Evolutionary conservation across 164 flowering plant genomes (phyloP), one percentile per base, ranked within the genome.

Genomic region (Dillenia turbinata): DNA sequence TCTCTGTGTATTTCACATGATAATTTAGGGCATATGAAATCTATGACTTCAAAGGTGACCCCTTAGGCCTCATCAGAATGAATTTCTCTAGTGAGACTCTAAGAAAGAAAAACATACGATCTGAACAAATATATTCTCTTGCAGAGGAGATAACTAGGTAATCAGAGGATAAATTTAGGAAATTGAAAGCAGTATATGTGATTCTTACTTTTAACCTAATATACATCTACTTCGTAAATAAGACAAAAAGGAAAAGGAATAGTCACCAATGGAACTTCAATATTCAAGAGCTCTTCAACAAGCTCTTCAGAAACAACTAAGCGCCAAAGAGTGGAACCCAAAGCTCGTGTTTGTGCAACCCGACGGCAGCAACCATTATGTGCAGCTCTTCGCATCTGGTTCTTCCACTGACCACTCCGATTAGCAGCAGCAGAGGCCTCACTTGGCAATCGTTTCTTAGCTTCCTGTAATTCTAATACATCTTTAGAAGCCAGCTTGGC

Each of bases 281-380:
- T 81, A 48, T 63, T 74, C 60, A 71, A 47, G 57, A 92, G 84
- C 9, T 80, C 79, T 69, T 86, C 81, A 68, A 74, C 57, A 62
- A 95, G 96, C 52, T 78, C 80, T 73, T 95, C 96, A 66, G 96
- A 84, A 63, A 81, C 55, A 47, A 95, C 78, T 66, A 95, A 74
- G 69, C 90, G 89, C 96, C 96, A 95, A 12, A 95, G 77, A 64
- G 77, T 84, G 72, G 87, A 80, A 76, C 62, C 69, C 44, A 95
- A 62, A 16, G 96, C 97, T 61, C 96, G 84, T 64, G 65, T 84
- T 64, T 82, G 91, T 40, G 97, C 93, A 67, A 81, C 97, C 56
- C 96, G 93, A 43, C 92, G 89, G 62, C 99, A 95, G 75, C 99
- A 95, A 68, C 99, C 99, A 83, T 95, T 86, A 77, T 92, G 96